Percentiles rank a stretch among this genome's conserved stretches.
Evolutionary conservation across 2,329 filamentous ascomycete species (phyloP).

Genomic region (Fusarium armeniacum): DNA sequence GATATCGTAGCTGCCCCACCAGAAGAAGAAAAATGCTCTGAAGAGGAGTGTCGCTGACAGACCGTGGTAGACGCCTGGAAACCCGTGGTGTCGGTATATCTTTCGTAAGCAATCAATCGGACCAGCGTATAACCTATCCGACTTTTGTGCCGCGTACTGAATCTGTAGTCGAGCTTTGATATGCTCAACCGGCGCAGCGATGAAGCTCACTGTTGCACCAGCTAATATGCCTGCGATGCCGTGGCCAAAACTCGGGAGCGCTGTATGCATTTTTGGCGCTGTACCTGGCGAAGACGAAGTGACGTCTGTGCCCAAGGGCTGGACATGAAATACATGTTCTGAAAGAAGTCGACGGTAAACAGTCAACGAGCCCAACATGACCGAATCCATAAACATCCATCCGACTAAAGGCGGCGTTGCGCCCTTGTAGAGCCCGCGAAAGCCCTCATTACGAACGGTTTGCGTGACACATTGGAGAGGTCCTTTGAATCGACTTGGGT

Average conservation of each 20-base stretch:
- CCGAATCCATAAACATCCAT: constrained; percentile 97
- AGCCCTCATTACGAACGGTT: constrained; percentile 87
- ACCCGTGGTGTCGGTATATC: constrained; percentile 78
- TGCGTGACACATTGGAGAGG: constrained; percentile 87
- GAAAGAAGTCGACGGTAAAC: constrained; percentile 88
- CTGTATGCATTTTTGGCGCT: constrained; percentile 45
- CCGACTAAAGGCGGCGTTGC: constrained; percentile 91
- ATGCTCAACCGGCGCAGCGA: constrained; percentile 95
- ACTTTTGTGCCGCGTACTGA: constrained; percentile 87
- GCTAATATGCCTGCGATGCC: constrained; percentile 89
- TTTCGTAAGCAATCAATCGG: constrained; percentile 87
- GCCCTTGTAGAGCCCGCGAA: constrained; percentile 92
- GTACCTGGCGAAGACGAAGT: constrained; percentile 28
- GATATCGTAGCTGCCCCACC: constrained; percentile 96
- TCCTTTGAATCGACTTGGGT: constrained; percentile 82
- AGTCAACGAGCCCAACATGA: constrained; percentile 92
- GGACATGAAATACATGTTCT: constrained; percentile 79
- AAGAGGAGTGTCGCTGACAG: constrained; percentile 88
- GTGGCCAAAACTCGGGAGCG: constrained; percentile 83
- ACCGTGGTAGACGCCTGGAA: constrained; percentile 87
- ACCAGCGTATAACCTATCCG: constrained; percentile 83
- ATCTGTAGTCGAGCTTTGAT: constrained; percentile 94
- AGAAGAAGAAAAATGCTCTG: constrained; percentile 95
- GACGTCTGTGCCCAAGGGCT: constrained; percentile 35
- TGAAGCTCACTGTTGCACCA: constrained; percentile 89